A percentile compares a stretch with the other conserved stretches of the same genome.
Evolutionary conservation across 495 filamentous ascomycete genomes (phyloP).

Genomic region (Aspergillus homomorphus): DNA sequence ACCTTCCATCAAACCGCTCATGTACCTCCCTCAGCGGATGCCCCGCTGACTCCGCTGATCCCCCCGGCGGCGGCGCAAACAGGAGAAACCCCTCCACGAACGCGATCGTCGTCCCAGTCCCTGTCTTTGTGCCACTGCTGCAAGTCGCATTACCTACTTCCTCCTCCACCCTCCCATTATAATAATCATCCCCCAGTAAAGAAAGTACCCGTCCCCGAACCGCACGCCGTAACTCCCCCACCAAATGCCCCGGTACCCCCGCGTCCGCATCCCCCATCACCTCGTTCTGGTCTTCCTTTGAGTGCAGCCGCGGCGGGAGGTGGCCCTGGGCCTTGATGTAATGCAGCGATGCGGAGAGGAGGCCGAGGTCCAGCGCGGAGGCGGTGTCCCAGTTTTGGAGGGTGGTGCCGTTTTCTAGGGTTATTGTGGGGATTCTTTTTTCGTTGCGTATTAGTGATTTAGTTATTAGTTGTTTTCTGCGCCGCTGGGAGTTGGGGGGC

Average conservation of each 20-base stretch:
- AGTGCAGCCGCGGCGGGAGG: slow-evolving; percentile 61
- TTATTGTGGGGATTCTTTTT: slow-evolving; percentile 50
- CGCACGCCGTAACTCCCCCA: no score
- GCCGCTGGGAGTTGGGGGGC: neutral
- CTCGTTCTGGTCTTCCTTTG: slow-evolving; percentile 75
- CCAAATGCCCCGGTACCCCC: slow-evolving; percentile 16
- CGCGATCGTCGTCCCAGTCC: slow-evolving; percentile 35
- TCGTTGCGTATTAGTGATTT: neutral
- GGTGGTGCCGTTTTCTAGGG: slow-evolving; percentile 39
- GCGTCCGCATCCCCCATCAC: slow-evolving; percentile 50
- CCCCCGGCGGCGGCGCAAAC: slow-evolving; percentile 48
- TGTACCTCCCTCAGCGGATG: slow-evolving; percentile 40
- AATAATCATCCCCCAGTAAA: no score
- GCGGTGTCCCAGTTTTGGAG: slow-evolving; percentile 87
- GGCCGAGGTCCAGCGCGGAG: slow-evolving; percentile 63
- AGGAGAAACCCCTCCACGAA: slow-evolving; percentile 86
- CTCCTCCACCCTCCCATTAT: slow-evolving; percentile 10
- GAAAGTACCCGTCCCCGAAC: no score
- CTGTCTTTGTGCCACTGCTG: no score
- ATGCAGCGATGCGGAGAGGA: slow-evolving; percentile 56
- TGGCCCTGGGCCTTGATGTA: slow-evolving; percentile 64
- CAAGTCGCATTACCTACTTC: slow-evolving; percentile 35
- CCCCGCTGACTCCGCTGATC: slow-evolving; percentile 12
- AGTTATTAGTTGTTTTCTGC: slow-evolving; percentile 2
- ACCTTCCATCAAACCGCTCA: slow-evolving; percentile 61